Base-by-base conservation (phyloP, 2,329 filamentous ascomycete species). In the Trichoderma harzianum region DNA sequence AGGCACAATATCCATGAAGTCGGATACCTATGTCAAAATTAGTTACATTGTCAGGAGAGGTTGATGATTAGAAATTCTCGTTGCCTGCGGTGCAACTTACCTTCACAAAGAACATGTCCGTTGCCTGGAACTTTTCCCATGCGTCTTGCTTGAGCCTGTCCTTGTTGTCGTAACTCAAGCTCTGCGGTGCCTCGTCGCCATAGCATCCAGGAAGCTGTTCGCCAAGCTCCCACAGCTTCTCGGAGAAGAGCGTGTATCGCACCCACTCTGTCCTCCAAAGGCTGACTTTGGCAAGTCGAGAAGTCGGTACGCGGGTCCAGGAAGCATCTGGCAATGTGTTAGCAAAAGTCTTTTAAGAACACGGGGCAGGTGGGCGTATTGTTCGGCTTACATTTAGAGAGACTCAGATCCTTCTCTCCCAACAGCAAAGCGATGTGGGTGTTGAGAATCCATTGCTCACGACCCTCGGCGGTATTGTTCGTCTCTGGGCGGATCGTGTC, bases 91-190 rank as follows among this genome's bases (percentile, higher is more conserved):
- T 8, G 12, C 58, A 24, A 73, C 83, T 73, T 80, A 91, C 88
- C 84, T 90, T 91, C 74, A 92, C 86, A 76, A 91, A 91, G 78
- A 91, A 92, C 84, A 91, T 85, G 75, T 91, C 87, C 77, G 87
- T 86, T 21, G 84, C 84, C 72, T 84, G 79, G 78, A 91, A 90
- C 75, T 83, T 84, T 70, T 86, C 83, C 80, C 84, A 84, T 16
- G 87, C 86, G 57, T 86, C 84, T 32, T 80, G 77, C 62, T 84
- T 85, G 43, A 89, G 83, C 70, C 80, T 80, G 74, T 87, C 82
- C 47, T 83, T 83, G 14, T 79, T 80, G 61, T 80, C 78, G 72
- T 84, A 84, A 69, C 80, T 78, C 78, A 89, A 77, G 6, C 77
- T 78, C 14, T 79, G 79, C 1, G 86, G 85, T 51, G 86, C 82